These are phyloP conservation scores for Acanthamoeba polyphaga DNA, from an alignment of 208 protist genomes.

Conservation along the genomic window DNA sequence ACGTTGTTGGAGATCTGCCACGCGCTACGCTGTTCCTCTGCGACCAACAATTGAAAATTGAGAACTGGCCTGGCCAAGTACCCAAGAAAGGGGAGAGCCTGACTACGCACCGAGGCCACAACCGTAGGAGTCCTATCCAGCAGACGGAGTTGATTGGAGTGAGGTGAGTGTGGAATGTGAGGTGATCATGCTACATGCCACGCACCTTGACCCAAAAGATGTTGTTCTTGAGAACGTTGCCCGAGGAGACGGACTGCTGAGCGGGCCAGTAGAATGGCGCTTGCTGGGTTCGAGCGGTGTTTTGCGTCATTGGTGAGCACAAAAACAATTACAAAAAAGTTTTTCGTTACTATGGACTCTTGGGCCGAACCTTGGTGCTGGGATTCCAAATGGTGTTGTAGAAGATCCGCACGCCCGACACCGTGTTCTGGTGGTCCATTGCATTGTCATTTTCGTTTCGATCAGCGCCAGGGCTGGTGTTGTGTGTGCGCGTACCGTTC, in stretches of 20 bases:
- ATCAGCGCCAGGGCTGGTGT: background rate
- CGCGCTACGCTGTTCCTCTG: background rate
- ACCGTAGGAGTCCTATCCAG: no score
- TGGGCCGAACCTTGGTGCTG: background rate
- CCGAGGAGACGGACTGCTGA: background rate
- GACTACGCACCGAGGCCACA: no score
- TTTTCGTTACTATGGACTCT: background rate
- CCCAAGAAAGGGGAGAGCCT: no score
- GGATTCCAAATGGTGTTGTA: slow-evolving; percentile 32
- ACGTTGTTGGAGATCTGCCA: background rate
- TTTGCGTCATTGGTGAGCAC: background rate
- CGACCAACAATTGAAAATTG: no score
- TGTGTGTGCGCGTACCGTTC: background rate
- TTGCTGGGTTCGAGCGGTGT: background rate
- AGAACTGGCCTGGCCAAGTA: no score
- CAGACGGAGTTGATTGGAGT: background rate
- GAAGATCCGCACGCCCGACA: background rate
- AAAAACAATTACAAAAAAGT: background rate
- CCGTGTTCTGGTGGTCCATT: background rate
- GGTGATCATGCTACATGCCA: background rate
- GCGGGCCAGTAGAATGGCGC: background rate
- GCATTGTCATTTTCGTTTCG: background rate
- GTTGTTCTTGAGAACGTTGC: background rate
- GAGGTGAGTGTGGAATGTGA: background rate
- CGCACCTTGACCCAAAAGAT: background rate